Percentiles rank a stretch among this genome's conserved stretches.
Evolutionary conservation across 2,329 filamentous ascomycete species (phyloP).

Genomic region (Alternaria gaisen): DNA sequence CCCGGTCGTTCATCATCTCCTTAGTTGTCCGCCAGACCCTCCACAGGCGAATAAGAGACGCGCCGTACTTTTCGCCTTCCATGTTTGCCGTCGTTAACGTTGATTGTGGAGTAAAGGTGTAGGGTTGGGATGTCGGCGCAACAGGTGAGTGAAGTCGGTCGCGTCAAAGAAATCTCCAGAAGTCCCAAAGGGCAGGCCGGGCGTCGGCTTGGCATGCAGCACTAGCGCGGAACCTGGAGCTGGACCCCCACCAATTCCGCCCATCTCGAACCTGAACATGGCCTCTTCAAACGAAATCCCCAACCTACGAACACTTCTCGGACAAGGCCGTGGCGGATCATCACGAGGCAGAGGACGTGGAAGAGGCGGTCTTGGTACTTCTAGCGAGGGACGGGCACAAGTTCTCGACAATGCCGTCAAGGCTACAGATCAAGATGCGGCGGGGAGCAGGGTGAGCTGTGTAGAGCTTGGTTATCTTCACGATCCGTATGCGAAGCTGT

Average conservation of each 20-base stretch:
- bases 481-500: slow-evolving; percentile 78
- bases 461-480: slow-evolving; percentile 85
- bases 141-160: slow-evolving; percentile 21
- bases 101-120: slow-evolving; percentile 17
- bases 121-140: slow-evolving; percentile 18
- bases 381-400: slow-evolving; percentile 44
- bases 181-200: slow-evolving; percentile 27
- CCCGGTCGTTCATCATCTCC: slow-evolving; percentile 92
- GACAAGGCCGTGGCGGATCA: slow-evolving; percentile 57
- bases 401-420: slow-evolving; percentile 79
- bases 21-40: slow-evolving; percentile 92
- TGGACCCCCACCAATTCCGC: slow-evolving; percentile 40
- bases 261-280: slow-evolving; percentile 59
- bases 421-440: slow-evolving; percentile 90
- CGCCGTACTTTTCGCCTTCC: slow-evolving; percentile 39
- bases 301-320: slow-evolving; percentile 73
- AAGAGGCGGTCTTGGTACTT: slow-evolving; percentile 31
- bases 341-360: slow-evolving; percentile 60
- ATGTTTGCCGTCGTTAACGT: slow-evolving; percentile 29
- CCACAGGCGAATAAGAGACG: slow-evolving; percentile 74
- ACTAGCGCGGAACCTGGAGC: slow-evolving; percentile 21
- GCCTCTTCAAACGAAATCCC: slow-evolving; percentile 75
- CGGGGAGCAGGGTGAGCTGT: slow-evolving; percentile 86
- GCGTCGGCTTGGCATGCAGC: slow-evolving; percentile 26
- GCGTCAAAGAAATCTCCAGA: slow-evolving; percentile 46